Conservation (phyloP, 305 asterid species). For the Solanum hybrid region DNA sequence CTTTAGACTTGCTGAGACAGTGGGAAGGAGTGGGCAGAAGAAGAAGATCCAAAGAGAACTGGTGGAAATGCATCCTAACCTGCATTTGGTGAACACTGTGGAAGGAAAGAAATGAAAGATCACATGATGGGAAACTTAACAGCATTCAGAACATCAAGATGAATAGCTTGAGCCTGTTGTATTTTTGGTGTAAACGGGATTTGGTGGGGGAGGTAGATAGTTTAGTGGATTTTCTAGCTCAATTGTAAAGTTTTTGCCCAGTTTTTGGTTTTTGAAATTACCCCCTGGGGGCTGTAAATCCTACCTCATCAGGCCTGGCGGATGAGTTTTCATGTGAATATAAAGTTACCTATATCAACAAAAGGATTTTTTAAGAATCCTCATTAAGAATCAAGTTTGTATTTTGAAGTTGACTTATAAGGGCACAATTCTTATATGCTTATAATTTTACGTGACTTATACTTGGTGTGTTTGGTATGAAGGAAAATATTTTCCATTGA, state of each 20-base stretch:
- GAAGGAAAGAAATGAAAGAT: not conserved
- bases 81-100: not conserved
- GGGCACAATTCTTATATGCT: not conserved
- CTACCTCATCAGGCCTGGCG: not conserved
- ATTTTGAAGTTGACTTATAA: not conserved
- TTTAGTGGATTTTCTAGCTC: not conserved
- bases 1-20: not conserved
- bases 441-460: not conserved
- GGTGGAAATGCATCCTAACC: not conserved
- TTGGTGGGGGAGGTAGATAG: not conserved
- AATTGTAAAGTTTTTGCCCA: not conserved
- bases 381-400: not conserved
- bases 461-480: not conserved
- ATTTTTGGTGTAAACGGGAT: not conserved
- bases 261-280: not conserved
- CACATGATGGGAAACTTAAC: not conserved
- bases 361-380: not conserved
- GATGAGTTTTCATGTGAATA: not conserved
- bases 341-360: not conserved
- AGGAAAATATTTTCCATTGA: not conserved
- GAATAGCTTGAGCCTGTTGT: not conserved
- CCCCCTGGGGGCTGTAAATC: not conserved
- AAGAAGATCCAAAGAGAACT: not conserved
- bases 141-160: not conserved
- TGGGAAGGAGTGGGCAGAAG: not conserved